phyloP scores from a whole-genome alignment of 1,139 yeast species.

The Yamadazyma siamensis region DNA sequence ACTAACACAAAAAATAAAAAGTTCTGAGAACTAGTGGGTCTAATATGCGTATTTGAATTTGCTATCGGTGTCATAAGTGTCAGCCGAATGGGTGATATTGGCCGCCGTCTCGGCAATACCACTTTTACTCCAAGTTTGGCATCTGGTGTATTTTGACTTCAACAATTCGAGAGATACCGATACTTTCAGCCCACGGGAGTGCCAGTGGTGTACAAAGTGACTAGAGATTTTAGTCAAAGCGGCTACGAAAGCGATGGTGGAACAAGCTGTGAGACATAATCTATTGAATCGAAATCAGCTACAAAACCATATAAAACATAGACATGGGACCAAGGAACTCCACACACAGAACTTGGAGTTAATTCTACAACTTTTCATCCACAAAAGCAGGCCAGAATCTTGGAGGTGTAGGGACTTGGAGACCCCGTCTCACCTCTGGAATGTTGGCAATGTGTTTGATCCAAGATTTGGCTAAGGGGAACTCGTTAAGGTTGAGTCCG shows the following conservation, averaged over 20 bases:
- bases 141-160: constrained; percentile 44
- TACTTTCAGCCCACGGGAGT: constrained; percentile 57
- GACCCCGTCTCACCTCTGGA: constrained; percentile 39
- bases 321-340: too few relatives aligned
- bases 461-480: constrained; percentile 47
- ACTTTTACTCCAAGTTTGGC: constrained; percentile 36
- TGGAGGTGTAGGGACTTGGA: constrained; percentile 6
- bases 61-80: constrained; percentile 52
- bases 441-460: constrained; percentile 29
- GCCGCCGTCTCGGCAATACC: constrained; percentile 57
- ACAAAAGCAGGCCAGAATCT: constrained; percentile 7
- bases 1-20: too few relatives aligned
- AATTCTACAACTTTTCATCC: neutral
- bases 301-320: constrained; percentile 2
- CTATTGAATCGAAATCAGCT: too few relatives aligned
- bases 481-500: constrained; percentile 38
- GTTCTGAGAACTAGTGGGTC: too few relatives aligned
- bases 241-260: too few relatives aligned
- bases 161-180: constrained; percentile 47
- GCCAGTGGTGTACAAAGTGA: constrained; percentile 33
- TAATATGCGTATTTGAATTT: constrained; percentile 46
- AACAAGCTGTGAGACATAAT: too few relatives aligned
- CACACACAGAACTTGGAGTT: too few relatives aligned
- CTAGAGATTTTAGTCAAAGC: too few relatives aligned
- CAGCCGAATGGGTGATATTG: constrained; percentile 53